These are phyloP conservation scores for Microdochium trichocladiopsis DNA, from an alignment of 2,329 filamentous ascomycete species.

Conservation along the genomic window DNA sequence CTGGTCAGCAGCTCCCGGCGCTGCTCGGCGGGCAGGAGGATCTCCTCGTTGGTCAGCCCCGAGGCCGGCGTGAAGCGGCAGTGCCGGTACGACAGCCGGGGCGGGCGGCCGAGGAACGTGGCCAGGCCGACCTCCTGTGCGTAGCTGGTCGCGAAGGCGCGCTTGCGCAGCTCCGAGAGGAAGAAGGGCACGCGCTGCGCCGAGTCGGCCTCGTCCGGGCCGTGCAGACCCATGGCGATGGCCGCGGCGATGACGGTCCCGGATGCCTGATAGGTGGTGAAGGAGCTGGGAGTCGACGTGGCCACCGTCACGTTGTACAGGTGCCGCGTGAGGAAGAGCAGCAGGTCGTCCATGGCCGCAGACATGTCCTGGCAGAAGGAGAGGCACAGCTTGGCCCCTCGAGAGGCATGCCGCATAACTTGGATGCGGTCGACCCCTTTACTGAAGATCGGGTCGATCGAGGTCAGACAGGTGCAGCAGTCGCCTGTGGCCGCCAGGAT, in stretches of 20 bases:
- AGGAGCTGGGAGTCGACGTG: not conserved
- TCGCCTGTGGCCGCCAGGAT: slow-evolving; percentile 20
- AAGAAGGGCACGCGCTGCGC: not conserved
- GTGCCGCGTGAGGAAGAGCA: not conserved
- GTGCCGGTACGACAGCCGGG: not conserved
- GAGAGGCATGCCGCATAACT: not conserved
- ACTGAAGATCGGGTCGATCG: slow-evolving; percentile 16
- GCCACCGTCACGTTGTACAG: not conserved
- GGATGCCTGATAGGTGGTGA: not conserved
- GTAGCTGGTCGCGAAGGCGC: not conserved
- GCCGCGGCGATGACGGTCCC: not conserved
- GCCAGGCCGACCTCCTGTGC: not conserved
- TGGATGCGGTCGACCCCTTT: not conserved
- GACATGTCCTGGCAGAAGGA: not conserved
- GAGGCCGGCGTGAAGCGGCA: not conserved
- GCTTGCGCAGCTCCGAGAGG: not conserved
- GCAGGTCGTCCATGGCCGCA: not conserved
- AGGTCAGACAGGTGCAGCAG: slow-evolving; percentile 15
- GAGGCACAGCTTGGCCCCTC: not conserved
- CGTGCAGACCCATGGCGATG: not conserved
- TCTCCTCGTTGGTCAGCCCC: not conserved
- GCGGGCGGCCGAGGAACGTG: not conserved
- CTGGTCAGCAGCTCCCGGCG: not conserved
- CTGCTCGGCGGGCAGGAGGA: not conserved
- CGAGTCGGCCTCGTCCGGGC: not conserved